phyloP scores from a whole-genome alignment of 2,329 filamentous ascomycete genomes.

The Exophiala aquamarina region DNA sequence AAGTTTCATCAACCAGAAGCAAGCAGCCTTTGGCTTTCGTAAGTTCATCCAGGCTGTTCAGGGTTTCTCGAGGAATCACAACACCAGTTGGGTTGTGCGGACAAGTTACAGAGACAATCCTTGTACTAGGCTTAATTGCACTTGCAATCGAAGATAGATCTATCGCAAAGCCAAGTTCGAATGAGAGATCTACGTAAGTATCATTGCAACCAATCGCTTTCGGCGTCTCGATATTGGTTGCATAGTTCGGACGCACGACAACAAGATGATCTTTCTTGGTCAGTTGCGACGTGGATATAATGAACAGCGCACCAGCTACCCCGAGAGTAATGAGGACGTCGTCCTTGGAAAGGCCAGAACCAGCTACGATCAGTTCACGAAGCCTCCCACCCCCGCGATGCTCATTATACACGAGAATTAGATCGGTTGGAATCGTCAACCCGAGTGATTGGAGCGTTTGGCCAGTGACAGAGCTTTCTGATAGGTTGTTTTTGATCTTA shows the following conservation, averaged over 20 bases:
- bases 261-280: slow-evolving; percentile 1
- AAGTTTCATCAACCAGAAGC: slow-evolving; percentile 1
- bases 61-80: not conserved
- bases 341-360: not conserved
- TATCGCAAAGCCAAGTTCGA: not conserved
- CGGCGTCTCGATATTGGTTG: slow-evolving; percentile 6
- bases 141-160: not conserved
- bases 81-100: not conserved
- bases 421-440: not conserved
- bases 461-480: not conserved
- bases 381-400: not conserved
- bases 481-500: slow-evolving; percentile 9
- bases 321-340: slow-evolving; percentile 7
- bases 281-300: slow-evolving; percentile 8
- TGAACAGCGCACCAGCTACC: slow-evolving; percentile 5
- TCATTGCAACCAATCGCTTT: slow-evolving; percentile 5
- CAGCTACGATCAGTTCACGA: slow-evolving; percentile 1
- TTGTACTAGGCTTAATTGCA: slow-evolving; percentile 3
- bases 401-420: slow-evolving; percentile 8
- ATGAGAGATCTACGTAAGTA: slow-evolving; percentile 3
- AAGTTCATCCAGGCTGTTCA: not conserved
- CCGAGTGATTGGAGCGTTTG: not conserved
- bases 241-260: slow-evolving; percentile 7
- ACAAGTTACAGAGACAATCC: slow-evolving; percentile 1
- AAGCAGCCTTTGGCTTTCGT: not conserved